Percentiles rank a stretch among this genome's conserved stretches.
Evolutionary conservation across 1,284 basidiomycete species (phyloP).

Genomic region (Chondrostereum purpureum): DNA sequence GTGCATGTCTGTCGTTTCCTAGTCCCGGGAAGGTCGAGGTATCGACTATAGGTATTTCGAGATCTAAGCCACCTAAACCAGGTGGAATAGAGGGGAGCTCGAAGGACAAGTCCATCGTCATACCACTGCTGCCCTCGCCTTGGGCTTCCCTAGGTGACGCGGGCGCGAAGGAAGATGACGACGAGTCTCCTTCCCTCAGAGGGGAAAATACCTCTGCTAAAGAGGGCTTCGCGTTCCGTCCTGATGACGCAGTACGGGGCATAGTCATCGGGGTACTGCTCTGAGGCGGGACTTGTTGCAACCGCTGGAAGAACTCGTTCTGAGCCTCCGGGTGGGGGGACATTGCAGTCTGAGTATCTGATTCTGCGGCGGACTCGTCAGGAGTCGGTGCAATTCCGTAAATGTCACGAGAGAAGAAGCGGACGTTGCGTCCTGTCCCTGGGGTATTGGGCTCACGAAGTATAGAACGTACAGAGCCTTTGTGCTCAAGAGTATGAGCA

Average conservation of each 20-base stretch:
- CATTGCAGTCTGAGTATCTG: conserved; percentile 15
- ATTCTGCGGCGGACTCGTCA: conserved; percentile 46
- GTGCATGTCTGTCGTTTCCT: conserved; percentile 10
- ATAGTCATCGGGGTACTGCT: conserved; percentile 9
- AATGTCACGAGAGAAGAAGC: conserved; percentile 65
- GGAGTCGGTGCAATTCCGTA: conserved; percentile 59
- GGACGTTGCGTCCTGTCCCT: conserved; percentile 67
- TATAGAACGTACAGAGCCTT: conserved; percentile 58
- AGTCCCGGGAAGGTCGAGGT: conserved; percentile 31
- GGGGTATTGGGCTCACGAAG: conserved; percentile 64
- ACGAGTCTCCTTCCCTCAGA: conserved; percentile 16
- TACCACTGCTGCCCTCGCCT: conserved; percentile 41
- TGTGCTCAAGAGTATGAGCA: conserved; percentile 24
- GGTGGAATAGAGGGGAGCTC: conserved; percentile 42
- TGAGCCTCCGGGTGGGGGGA: background rate
- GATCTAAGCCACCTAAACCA: conserved; percentile 32
- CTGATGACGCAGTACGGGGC: conserved; percentile 22
- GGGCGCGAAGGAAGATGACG: conserved; percentile 14
- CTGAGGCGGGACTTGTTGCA: conserved; percentile 24
- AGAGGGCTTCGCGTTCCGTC: conserved; percentile 28
- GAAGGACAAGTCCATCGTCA: conserved; percentile 44
- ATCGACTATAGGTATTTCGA: conserved; percentile 37
- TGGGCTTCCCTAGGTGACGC: conserved; percentile 16
- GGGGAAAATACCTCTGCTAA: conserved; percentile 38
- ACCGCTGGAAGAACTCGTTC: conserved; percentile 28